A percentile compares a stretch with the other conserved stretches of the same genome.
phyloP scores from a whole-genome alignment of 257 asterid species.

The Linderniella brevidens region DNA sequence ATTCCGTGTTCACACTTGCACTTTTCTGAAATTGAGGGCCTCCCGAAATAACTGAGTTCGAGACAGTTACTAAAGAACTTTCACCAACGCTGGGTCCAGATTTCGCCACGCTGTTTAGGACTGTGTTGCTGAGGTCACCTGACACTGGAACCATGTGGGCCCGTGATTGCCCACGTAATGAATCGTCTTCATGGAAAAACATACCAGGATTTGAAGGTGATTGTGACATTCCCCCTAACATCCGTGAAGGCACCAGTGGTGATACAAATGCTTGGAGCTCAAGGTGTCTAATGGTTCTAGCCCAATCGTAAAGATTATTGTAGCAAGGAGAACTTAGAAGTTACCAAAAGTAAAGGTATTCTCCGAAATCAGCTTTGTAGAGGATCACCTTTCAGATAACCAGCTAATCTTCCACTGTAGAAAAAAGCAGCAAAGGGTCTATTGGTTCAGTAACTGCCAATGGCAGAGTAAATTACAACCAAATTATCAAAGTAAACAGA shows the following conservation, averaged over 20 bases:
- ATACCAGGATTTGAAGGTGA: slow-evolving; percentile 79
- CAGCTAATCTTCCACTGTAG: too few relatives aligned
- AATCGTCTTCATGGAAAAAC: slow-evolving; percentile 68
- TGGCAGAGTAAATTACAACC: too few relatives aligned
- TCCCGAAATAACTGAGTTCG: slow-evolving; percentile 86
- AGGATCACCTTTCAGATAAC: too few relatives aligned
- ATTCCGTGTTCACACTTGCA: slow-evolving; percentile 78
- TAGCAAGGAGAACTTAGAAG: too few relatives aligned
- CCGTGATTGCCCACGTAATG: slow-evolving; percentile 44
- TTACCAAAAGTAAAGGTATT: too few relatives aligned
- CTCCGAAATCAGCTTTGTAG: too few relatives aligned
- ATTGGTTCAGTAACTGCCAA: too few relatives aligned
- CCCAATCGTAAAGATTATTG: too few relatives aligned
- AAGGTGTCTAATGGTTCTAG: too few relatives aligned
- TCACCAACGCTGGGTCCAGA: slow-evolving; percentile 93
- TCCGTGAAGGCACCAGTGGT: slow-evolving; percentile 55
- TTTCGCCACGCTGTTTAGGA: slow-evolving; percentile 60
- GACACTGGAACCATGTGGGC: slow-evolving; percentile 36
- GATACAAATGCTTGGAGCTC: neutral
- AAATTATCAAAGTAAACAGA: too few relatives aligned
- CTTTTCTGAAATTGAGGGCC: slow-evolving; percentile 87
- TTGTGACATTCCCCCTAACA: slow-evolving; percentile 62
- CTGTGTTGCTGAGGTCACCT: slow-evolving; percentile 44
- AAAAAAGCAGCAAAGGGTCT: too few relatives aligned
- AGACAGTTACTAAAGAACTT: slow-evolving; percentile 94